phyloP scores from a whole-genome alignment of 2,329 filamentous ascomycete species.

The Colletotrichum spinosum region DNA sequence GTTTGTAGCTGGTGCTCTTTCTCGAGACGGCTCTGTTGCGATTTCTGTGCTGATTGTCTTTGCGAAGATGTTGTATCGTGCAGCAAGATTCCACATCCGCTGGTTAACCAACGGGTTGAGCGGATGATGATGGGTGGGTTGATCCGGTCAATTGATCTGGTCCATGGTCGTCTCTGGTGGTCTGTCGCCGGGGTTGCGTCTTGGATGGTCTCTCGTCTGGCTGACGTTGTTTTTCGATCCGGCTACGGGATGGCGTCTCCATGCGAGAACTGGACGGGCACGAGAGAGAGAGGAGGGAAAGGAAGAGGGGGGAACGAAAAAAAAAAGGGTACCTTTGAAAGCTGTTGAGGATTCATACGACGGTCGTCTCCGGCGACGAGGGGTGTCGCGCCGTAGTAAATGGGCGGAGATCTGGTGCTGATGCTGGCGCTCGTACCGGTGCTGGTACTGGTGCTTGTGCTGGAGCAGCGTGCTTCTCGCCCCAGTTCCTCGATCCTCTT shows the following conservation, averaged over 20 bases:
- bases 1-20: conserved; percentile 7
- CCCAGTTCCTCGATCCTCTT: conserved; percentile 37
- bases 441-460: conserved; percentile 36
- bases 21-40: conserved; percentile 11
- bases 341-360: conserved; percentile 58
- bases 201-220: not conserved
- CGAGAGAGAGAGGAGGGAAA: not conserved
- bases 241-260: conserved; percentile 18
- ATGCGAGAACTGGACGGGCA: conserved; percentile 20
- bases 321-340: conserved; percentile 53
- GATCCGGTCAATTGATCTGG: conserved; percentile 18
- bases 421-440: conserved; percentile 40
- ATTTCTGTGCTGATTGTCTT: conserved; percentile 18
- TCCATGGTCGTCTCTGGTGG: conserved; percentile 15
- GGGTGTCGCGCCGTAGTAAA: conserved; percentile 47
- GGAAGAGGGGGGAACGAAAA: conserved; percentile 34
- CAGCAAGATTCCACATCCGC: not conserved
- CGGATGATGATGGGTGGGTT: conserved; percentile 3
- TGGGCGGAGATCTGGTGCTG: conserved; percentile 44
- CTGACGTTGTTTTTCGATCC: conserved; percentile 1
- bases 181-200: not conserved
- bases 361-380: conserved; percentile 51
- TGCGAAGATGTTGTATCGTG: conserved; percentile 3
- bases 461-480: conserved; percentile 34
- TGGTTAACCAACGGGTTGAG: conserved; percentile 1